phyloP scores from a whole-genome alignment of 306 rosid species.

The Trifolium pratense region DNA sequence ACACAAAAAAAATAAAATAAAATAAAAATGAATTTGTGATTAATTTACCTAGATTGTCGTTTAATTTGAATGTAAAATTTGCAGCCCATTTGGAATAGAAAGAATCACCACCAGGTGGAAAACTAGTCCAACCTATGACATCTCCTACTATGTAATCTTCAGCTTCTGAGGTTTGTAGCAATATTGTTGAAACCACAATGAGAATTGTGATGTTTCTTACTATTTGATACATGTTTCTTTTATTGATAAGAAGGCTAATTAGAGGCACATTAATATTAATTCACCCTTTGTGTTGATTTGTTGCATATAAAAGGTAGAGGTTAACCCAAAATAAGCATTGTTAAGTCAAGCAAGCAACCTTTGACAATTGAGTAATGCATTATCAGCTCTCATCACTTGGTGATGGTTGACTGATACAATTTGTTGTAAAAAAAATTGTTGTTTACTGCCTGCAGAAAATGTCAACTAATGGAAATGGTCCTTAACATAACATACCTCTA shows the following conservation, averaged over 20 bases:
- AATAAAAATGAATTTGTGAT: not conserved
- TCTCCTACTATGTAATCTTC: constrained; percentile 47
- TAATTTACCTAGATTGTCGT: constrained; percentile 47
- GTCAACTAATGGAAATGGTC: constrained; percentile 41
- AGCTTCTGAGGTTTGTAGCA: constrained; percentile 35
- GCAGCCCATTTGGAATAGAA: constrained; percentile 55
- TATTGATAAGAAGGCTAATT: constrained; percentile 7
- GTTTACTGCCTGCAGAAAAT: constrained; percentile 4
- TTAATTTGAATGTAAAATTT: constrained; percentile 31
- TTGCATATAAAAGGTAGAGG: constrained; percentile 6
- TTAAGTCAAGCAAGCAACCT: not conserved
- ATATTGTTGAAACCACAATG: constrained; percentile 20
- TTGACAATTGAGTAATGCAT: not conserved
- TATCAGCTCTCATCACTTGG: not conserved
- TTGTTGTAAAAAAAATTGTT: not conserved
- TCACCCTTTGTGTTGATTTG: constrained; percentile 3
- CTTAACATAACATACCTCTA: not conserved
- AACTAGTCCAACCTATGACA: constrained; percentile 48
- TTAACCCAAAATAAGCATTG: not conserved
- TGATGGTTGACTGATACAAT: not conserved
- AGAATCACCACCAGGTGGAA: constrained; percentile 44
- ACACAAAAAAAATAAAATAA: too few relatives aligned
- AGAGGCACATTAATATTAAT: constrained; percentile 14
- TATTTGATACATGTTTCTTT: constrained; percentile 38
- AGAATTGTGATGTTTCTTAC: constrained; percentile 33